Evolutionary conservation across 2,329 filamentous ascomycete species (phyloP).

Genomic region (Metarhizium rileyi): DNA sequence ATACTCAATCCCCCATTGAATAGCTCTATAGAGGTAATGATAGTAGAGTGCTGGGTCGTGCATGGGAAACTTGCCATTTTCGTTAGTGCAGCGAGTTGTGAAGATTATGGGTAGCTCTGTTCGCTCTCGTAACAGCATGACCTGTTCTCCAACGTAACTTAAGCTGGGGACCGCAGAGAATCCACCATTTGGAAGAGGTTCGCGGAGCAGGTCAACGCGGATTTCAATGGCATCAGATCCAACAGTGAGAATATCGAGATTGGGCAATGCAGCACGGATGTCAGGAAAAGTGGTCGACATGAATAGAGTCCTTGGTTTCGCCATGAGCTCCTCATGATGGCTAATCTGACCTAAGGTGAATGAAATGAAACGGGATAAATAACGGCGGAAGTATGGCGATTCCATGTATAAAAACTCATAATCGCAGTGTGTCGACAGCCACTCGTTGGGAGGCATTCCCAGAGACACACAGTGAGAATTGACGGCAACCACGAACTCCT

Average conservation of each 20-base stretch:
- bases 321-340: constrained; percentile 66
- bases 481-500: constrained; percentile 54
- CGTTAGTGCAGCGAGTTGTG: constrained; percentile 70
- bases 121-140: constrained; percentile 73
- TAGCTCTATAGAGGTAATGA: constrained; percentile 70
- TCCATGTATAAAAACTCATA: constrained; percentile 82
- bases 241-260: constrained; percentile 79
- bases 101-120: constrained; percentile 88
- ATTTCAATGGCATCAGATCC: constrained; percentile 81
- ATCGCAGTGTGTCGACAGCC: constrained; percentile 60
- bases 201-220: constrained; percentile 70
- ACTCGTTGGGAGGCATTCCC: constrained; percentile 57
- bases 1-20: constrained; percentile 85
- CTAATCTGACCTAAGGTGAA: constrained; percentile 71
- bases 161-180: constrained; percentile 63
- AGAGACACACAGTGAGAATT: constrained; percentile 68
- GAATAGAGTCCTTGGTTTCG: constrained; percentile 70
- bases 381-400: constrained; percentile 60
- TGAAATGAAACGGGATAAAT: constrained; percentile 69
- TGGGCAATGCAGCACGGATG: constrained; percentile 70
- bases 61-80: constrained; percentile 82
- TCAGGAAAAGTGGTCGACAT: constrained; percentile 86
- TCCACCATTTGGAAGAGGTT: constrained; percentile 53
- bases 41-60: constrained; percentile 66
- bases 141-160: constrained; percentile 76